Conservation (phyloP, 2,329 filamentous ascomycete species). For the Atkinsonella hypoxylon region DNA sequence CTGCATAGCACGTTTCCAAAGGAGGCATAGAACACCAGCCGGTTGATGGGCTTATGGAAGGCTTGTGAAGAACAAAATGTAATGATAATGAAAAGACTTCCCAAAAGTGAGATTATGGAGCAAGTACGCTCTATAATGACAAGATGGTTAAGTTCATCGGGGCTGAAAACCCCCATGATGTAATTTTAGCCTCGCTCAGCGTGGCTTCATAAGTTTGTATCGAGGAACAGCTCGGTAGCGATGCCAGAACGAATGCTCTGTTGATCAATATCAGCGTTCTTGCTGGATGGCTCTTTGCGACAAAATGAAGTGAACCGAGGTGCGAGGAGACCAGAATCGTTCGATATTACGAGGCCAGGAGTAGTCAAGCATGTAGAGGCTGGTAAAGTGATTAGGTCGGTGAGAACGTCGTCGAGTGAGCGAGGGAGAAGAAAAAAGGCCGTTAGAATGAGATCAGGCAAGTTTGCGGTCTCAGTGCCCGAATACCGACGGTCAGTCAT, state of each 20-base stretch:
- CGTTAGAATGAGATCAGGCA: not conserved
- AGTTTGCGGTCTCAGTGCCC: not conserved
- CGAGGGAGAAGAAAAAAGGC: not conserved
- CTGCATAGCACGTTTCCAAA: slow-evolving; percentile 67
- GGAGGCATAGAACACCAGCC: slow-evolving; percentile 67
- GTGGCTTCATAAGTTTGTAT: not conserved
- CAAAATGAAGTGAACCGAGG: no score
- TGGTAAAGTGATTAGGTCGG: no score
- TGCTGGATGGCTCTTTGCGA: no score
- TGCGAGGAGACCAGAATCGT: no score
- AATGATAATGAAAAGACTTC: slow-evolving; percentile 54
- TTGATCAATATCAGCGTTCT: no score
- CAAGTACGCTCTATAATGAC: slow-evolving; percentile 15
- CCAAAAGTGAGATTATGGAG: slow-evolving; percentile 44
- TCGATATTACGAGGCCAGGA: no score
- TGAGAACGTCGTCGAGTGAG: not conserved
- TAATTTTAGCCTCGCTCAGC: not conserved
- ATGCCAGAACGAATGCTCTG: no score
- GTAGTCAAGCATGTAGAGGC: not conserved
- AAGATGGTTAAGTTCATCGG: slow-evolving; percentile 15
- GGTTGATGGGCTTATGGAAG: slow-evolving; percentile 72
- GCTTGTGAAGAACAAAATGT: slow-evolving; percentile 52
- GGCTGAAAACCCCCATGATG: slow-evolving; percentile 15
- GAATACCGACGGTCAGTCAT: not conserved
- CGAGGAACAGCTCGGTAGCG: not conserved